Conservation (phyloP, 208 protist genomes). For the Trypanosoma cruzi region DNA sequence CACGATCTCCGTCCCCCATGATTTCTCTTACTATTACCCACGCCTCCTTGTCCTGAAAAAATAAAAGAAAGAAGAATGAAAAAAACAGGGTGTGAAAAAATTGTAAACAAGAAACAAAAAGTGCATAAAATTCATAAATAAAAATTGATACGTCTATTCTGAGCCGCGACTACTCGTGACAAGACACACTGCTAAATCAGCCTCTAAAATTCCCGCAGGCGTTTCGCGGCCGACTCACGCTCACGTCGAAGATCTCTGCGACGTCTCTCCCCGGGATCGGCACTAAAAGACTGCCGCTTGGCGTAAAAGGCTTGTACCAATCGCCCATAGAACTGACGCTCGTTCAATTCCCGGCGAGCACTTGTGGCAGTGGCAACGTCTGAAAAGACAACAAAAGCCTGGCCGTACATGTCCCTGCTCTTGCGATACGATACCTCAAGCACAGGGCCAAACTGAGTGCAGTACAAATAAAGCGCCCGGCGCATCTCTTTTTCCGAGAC, state of each 20-base stretch:
- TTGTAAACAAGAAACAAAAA: background rate
- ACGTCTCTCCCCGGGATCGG: conserved; percentile 61
- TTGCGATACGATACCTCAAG: conserved; percentile 68
- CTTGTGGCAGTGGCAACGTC: conserved; percentile 85
- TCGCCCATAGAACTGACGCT: conserved; percentile 70
- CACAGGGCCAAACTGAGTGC: conserved; percentile 87
- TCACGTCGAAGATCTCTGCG: conserved; percentile 50
- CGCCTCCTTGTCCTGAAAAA: background rate
- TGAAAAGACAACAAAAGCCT: conserved; percentile 88
- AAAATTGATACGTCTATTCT: background rate
- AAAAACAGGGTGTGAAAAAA: background rate
- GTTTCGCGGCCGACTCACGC: conserved; percentile 22
- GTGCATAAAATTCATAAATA: background rate
- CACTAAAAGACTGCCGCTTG: conserved; percentile 70
- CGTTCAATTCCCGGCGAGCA: conserved; percentile 62
- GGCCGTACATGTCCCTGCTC: conserved; percentile 63
- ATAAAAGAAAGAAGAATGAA: background rate
- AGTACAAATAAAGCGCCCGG: conserved; percentile 79
- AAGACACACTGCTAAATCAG: background rate
- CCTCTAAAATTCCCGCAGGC: conserved; percentile 14
- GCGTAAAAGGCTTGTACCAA: conserved; percentile 83
- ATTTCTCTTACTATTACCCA: background rate
- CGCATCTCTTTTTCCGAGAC: conserved; percentile 69
- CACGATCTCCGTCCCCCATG: background rate
- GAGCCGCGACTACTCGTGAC: background rate